These are phyloP conservation scores for Bipolaris zeicola DNA, from an alignment of 2,329 filamentous ascomycete genomes.

Conservation along the genomic window DNA sequence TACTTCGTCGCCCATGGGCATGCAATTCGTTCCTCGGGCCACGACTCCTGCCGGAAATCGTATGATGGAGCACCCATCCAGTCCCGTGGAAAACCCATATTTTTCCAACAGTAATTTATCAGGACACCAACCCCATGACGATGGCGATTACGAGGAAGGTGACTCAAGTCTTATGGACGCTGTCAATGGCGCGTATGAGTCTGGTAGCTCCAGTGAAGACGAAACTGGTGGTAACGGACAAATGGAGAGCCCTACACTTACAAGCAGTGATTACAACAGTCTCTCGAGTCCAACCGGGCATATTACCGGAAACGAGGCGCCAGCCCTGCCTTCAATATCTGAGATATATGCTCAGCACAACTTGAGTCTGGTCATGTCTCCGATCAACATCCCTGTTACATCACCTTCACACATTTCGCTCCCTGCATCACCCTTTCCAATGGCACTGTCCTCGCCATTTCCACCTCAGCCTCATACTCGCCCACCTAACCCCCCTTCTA, in stretches of 20 bases:
- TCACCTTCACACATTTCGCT: constrained; percentile 30
- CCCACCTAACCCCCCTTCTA: constrained; percentile 27
- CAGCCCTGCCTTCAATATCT: constrained; percentile 25
- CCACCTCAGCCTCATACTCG: constrained; percentile 21
- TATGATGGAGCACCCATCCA: constrained; percentile 36
- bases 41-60: constrained; percentile 37
- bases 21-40: constrained; percentile 40
- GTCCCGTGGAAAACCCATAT: constrained; percentile 34
- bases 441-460: constrained; percentile 35
- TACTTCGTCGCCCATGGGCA: constrained; percentile 47
- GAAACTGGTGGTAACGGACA: constrained; percentile 22
- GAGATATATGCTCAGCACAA: constrained; percentile 25
- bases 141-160: constrained; percentile 27
- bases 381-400: constrained; percentile 16
- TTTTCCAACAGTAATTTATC: constrained; percentile 25
- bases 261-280: constrained; percentile 37
- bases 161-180: constrained; percentile 31
- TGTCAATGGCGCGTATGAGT: constrained; percentile 37
- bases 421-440: constrained; percentile 31
- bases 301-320: constrained; percentile 15
- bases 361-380: constrained; percentile 21
- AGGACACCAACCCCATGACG: constrained; percentile 20
- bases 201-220: constrained; percentile 22
- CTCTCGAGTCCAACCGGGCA: constrained; percentile 31
- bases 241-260: constrained; percentile 42